Base-by-base conservation (phyloP, 305 asterid genomes). In the Coffea humblotiana region DNA sequence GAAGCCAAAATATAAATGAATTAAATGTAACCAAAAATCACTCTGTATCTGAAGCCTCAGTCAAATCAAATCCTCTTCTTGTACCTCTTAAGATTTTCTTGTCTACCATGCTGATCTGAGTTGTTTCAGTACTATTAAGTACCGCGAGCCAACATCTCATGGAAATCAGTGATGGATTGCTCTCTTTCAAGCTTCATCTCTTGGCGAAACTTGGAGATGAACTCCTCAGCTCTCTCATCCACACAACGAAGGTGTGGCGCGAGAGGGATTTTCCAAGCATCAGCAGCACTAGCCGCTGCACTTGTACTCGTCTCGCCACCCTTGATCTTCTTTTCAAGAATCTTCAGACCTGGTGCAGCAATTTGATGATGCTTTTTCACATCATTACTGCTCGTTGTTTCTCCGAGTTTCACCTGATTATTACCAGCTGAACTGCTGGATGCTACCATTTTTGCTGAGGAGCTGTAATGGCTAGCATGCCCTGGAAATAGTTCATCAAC, bases 151-250 rank as follows among this genome's bases (percentile, higher is more conserved):
- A 93, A 87, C 97, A 90, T 91, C 83, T 90, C 93, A 77, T 93
- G 88, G 65, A 79, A 92, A 45, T 91, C 97, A 81, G 76, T 74
- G 37, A 90, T 84, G 0, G 97, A 93, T 80, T 91, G 84, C 85
- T 91, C 92, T 52, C 93, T 90, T 82, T 93, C 87, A 82, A 93
- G 89, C 88, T 85, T 86, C 94, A 85, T 89, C 2, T 87, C 90
- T 74, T 84, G 83, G 1, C 90, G 89, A 74, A 90, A 83, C 71
- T 90, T 91, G 9, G 88, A 88, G 15, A 90, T 93, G 72, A 93
- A 91, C 10, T 91, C 97, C 73, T 91, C 97, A 2, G 94, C 97
- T 87, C 95, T 90, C 82, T 87, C 92, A 79, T 91, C 95, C 47
- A 93, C 85, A 13, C 90, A 90, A 52, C 81, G 79, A 68, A 89